Base-by-base conservation (phyloP, 768 basidiomycete genomes). In the Candolleomyces eurysporus region DNA sequence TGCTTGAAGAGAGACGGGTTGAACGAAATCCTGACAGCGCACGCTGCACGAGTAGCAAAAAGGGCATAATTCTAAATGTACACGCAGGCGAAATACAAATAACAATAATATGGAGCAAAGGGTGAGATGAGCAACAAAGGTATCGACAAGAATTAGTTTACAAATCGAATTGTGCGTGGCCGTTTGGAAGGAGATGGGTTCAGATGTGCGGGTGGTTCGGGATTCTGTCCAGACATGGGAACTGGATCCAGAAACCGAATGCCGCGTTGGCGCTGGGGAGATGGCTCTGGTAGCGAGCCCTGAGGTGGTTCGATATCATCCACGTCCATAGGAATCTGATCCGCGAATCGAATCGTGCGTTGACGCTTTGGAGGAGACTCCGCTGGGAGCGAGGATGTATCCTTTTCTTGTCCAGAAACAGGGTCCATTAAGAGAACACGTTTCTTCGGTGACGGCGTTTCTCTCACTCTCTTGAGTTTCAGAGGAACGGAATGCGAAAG, bases 1-100 rank as follows among this genome's bases (percentile, higher is more conserved):
- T 94, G 91, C 72, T 63, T 82, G 66, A 82, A 86, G 72, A 76
- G 91, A 46, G 86, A 88, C 26, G 85, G 83, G n/a, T 71, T 94
- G 66, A 89, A 89, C 68, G 69, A 73, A 57, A 77, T 83, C 42
- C 67, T 86, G 64, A 61, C 61, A 11, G 61, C 61, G 2, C 61
- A 61, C 57, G 61, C 61, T 11, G 31, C 17, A 50, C 57, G 61
- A 26, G 61, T 61, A 6, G 45, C 46, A 43, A 60, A 36, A 6
- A 55, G 31, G 22, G 57, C 26, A 36, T 16, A 5, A 26, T 6
- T 17, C 36, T 36, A 45, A 21, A 3, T 59, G 58, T 59, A 42
- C 39, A 32, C 36, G 6, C 8, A 36, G 36, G 36, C 36, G 11
- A 36, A n/a, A 8, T 36, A 21, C 48, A 6, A 19, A 21, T 16